Percentiles rank a stretch among this genome's conserved stretches.
These are phyloP conservation scores for Trichosporon sp. DNA, from an alignment of 1,284 basidiomycete species.

Conservation along the genomic window DNA sequence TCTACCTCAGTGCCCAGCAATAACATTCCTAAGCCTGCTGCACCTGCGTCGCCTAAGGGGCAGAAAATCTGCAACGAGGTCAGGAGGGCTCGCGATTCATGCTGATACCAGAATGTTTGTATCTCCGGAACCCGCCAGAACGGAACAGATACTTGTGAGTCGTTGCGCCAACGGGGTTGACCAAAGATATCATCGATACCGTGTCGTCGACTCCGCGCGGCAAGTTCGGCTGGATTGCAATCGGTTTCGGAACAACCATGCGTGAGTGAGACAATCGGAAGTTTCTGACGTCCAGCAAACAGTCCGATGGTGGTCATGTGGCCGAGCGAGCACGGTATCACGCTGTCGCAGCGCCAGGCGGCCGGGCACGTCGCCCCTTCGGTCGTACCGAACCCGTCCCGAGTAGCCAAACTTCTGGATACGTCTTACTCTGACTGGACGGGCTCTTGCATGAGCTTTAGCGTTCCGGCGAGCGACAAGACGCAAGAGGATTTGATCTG, in stretches of 20 bases:
- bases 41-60: background rate
- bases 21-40: background rate
- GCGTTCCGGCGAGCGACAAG: conserved; percentile 52
- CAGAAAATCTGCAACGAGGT: background rate
- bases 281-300: conserved; percentile 30
- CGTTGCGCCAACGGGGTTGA: background rate
- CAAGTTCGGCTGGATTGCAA: conserved; percentile 15
- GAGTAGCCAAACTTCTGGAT: conserved; percentile 51
- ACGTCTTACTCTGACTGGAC: conserved; percentile 44
- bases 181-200: background rate
- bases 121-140: background rate
- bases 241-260: conserved; percentile 16
- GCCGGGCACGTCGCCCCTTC: conserved; percentile 53
- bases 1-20: background rate
- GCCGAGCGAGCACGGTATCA: conserved; percentile 57
- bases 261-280: conserved; percentile 5
- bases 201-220: background rate
- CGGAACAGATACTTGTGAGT: conserved; percentile 2
- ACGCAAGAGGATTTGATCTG: conserved; percentile 53
- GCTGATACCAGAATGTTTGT: background rate
- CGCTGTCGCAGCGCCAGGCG: conserved; percentile 60
- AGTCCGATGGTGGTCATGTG: conserved; percentile 64
- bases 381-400: conserved; percentile 50
- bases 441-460: conserved; percentile 50
- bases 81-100: background rate